Conservation (phyloP, 2,329 filamentous ascomycete species). For the Apiospora koreana region DNA sequence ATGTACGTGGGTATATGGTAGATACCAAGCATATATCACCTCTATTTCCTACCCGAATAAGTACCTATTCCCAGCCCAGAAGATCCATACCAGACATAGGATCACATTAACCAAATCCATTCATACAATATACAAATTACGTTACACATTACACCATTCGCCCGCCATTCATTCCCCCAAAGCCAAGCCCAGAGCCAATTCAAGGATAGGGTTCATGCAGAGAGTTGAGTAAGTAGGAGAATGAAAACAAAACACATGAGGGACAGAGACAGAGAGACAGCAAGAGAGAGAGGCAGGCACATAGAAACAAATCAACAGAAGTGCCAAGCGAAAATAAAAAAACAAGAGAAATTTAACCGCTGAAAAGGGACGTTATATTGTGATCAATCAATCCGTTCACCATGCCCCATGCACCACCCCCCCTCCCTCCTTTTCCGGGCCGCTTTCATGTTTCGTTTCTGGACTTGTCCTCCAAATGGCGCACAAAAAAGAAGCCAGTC, state of each 20-base stretch:
- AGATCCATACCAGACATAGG: no score
- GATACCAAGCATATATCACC: no score
- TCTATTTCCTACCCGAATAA: no score
- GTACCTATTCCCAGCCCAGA: no score
- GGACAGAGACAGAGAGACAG: not conserved
- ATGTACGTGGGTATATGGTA: no score
- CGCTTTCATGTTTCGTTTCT: not conserved
- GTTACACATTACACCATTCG: not conserved
- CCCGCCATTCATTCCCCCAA: not conserved
- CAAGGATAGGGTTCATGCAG: not conserved
- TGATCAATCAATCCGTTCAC: not conserved
- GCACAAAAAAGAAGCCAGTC: not conserved
- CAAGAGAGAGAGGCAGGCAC: no score
- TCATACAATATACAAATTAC: not conserved
- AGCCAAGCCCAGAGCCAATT: not conserved
- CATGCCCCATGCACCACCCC: not conserved
- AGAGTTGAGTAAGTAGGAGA: not conserved
- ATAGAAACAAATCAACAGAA: not conserved
- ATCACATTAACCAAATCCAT: not conserved
- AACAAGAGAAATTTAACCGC: not conserved
- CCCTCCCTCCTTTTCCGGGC: not conserved
- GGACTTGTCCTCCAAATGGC: not conserved
- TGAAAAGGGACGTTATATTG: slow-evolving; percentile 12
- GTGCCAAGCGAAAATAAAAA: not conserved
- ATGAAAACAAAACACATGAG: not conserved